phyloP scores from a whole-genome alignment of 2,329 filamentous ascomycete species.

The Lasiodiplodia citricola region DNA sequence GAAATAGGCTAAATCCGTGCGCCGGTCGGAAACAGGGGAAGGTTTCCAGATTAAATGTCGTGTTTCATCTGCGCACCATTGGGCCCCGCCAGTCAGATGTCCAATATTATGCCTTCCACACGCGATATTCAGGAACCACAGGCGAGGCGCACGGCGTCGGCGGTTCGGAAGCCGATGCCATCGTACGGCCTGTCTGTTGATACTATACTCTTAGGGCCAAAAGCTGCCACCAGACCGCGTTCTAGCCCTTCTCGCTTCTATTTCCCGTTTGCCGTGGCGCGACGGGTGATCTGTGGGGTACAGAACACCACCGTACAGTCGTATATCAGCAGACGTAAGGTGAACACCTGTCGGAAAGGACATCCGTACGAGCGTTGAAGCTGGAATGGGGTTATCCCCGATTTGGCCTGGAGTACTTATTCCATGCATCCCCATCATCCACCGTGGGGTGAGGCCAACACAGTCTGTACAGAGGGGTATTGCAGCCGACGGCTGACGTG shows the following conservation, averaged over 20 bases:
- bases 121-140: not conserved
- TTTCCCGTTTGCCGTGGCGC: not conserved
- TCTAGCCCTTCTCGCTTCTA: not conserved
- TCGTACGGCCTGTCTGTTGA: not conserved
- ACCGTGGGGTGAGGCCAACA: no score
- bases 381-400: not conserved
- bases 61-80: not conserved
- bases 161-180: conserved; percentile 19
- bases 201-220: not conserved
- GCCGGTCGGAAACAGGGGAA: not conserved
- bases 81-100: not conserved
- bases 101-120: not conserved
- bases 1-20: conserved; percentile 16
- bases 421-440: no score
- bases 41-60: conserved; percentile 8
- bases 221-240: not conserved
- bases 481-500: no score
- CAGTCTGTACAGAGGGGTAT: no score
- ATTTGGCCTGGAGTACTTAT: no score
- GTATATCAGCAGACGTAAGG: not conserved
- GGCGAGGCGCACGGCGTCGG: conserved; percentile 16
- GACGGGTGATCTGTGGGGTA: conserved; percentile 1
- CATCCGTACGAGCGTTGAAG: not conserved
- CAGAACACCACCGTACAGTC: no score
- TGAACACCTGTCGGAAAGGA: not conserved